Evolutionary conservation across 1,139 yeast genomes (phyloP), one percentile per base, ranked within the genome.

Genomic region (Pichia sp.): DNA sequence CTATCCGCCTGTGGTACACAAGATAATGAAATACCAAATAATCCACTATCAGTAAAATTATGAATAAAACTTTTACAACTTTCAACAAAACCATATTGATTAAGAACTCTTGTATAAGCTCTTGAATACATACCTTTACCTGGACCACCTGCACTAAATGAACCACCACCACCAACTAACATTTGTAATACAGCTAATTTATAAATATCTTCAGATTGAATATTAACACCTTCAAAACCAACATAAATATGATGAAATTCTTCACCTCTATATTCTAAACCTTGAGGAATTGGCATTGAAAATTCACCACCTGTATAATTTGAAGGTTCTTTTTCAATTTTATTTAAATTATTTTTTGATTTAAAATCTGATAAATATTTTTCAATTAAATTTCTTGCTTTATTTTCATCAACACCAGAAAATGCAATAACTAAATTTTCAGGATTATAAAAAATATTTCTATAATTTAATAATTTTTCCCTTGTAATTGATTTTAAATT

Each of bases 141-240:
- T n/a, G 99, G 99, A 0, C 99, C 99, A 53, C 99, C 99, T 10
- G 99, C 97, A 25, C 95, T 83, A 61, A 92, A 92, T 1, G 97
- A 89, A 7, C 97, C 95, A 42, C 98, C 98, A 33, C 97, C 97
- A 35, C 98, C 98, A n/a, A 92, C 70, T 29, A 92, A 70, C 50
- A 92, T 89, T 61, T 92, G 98, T 46, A 92, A 73, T 1, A 92
- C 82, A 1, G 97, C 97, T 40, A 89, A 70, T 0, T 96, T 95
- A 58, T 92, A 92, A 37, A 90, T 80, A 56, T 92, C 97, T 22
- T 87, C 90, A 59, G 85, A 82, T 44, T 80, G 76, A 38, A 90
- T 80, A 0, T 96, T 86, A 3, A 86, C 71, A 22, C 97, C 95
- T 63, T 92, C 92, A 61, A 86, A 92, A 3, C 86, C 96, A 35